These are phyloP conservation scores for Ustilago esculenta DNA, from an alignment of 1,284 basidiomycete genomes.

Conservation along the genomic window DNA sequence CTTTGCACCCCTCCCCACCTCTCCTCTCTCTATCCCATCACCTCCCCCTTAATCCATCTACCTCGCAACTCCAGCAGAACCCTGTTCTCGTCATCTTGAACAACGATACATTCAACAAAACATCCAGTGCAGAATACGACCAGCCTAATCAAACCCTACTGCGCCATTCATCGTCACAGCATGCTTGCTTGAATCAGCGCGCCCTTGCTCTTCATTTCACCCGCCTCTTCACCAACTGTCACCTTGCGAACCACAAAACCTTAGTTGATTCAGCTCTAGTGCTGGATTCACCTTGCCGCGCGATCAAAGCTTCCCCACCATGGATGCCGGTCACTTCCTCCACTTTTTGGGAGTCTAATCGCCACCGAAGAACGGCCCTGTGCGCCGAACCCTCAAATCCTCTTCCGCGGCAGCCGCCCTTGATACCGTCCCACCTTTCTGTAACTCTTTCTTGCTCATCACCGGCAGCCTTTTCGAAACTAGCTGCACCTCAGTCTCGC, in stretches of 20 bases:
- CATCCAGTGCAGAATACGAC: not conserved
- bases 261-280: slow-evolving; percentile 6
- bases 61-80: not conserved
- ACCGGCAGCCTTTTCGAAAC: slow-evolving; percentile 1
- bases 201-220: not conserved
- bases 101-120: not conserved
- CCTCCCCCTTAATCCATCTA: not conserved
- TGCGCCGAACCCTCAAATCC: not conserved
- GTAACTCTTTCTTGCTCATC: not conserved
- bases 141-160: not conserved
- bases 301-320: slow-evolving; percentile 37
- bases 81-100: not conserved
- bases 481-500: too few relatives aligned
- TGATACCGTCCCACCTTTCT: slow-evolving; percentile 4
- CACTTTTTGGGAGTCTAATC: slow-evolving; percentile 27
- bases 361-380: slow-evolving; percentile 8
- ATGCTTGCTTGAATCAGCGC: slow-evolving; percentile 26
- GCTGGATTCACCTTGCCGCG: slow-evolving; percentile 6
- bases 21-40: not conserved
- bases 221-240: slow-evolving; percentile 17
- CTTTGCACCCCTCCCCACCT: not conserved
- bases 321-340: slow-evolving; percentile 39
- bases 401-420: not conserved
- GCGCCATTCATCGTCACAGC: not conserved
- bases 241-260: slow-evolving; percentile 12